Conservation (phyloP, 2,329 filamentous ascomycete genomes). For the Metarhizium guizhouense region DNA sequence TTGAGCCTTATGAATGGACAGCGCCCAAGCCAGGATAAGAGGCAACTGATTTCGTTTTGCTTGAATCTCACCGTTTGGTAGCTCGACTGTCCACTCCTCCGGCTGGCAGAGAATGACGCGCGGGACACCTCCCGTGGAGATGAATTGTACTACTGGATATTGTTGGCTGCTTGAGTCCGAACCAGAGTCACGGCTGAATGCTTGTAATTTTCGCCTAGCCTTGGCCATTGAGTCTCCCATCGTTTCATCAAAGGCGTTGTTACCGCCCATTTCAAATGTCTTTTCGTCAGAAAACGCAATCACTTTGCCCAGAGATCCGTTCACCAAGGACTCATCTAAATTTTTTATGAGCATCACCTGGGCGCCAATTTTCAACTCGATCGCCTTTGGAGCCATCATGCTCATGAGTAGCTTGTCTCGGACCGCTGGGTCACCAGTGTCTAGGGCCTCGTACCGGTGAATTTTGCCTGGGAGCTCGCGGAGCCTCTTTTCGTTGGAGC, state of each 20-base stretch:
- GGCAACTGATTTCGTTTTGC: slow-evolving; percentile 77
- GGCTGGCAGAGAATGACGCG: slow-evolving; percentile 64
- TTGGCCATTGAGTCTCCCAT: slow-evolving; percentile 34
- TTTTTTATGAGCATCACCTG: slow-evolving; percentile 99
- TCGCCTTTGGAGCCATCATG: slow-evolving; percentile 81
- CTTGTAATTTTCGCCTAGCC: slow-evolving; percentile 48
- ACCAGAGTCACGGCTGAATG: slow-evolving; percentile 33
- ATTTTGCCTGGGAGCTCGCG: slow-evolving; percentile 58
- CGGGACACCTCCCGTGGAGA: slow-evolving; percentile 61
- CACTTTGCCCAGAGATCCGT: slow-evolving; percentile 86
- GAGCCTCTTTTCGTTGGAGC: slow-evolving; percentile 71
- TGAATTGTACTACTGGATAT: slow-evolving; percentile 81
- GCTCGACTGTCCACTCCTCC: slow-evolving; percentile 92
- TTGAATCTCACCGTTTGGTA: slow-evolving; percentile 91
- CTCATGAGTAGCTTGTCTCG: slow-evolving; percentile 74
- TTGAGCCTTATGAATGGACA: slow-evolving; percentile 97
- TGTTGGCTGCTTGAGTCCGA: slow-evolving; percentile 41
- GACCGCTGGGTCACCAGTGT: slow-evolving; percentile 62
- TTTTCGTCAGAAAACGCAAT: slow-evolving; percentile 33
- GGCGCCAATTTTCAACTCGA: slow-evolving; percentile 81
- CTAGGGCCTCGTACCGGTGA: slow-evolving; percentile 62
- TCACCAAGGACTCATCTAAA: slow-evolving; percentile 86
- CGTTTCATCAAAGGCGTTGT: slow-evolving; percentile 35
- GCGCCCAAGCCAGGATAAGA: slow-evolving; percentile 89
- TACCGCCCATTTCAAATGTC: slow-evolving; percentile 27